These are phyloP conservation scores for Hirsutella minnesotensis DNA, from an alignment of 2,329 filamentous ascomycete species.

Conservation along the genomic window DNA sequence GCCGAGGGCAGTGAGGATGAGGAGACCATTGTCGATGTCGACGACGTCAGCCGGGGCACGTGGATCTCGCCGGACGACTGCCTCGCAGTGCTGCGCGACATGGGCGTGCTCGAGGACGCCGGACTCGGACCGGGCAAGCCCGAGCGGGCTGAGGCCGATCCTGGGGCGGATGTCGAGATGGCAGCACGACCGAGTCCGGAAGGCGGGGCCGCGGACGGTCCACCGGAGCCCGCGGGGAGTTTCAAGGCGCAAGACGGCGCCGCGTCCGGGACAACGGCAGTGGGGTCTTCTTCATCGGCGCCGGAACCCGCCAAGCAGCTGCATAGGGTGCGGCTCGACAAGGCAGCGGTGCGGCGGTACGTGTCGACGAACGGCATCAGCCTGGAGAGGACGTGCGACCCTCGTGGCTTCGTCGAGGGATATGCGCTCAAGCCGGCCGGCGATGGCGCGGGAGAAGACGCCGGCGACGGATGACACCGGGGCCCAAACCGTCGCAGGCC, in stretches of 20 bases:
- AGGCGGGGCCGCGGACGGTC: not conserved
- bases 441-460: not conserved
- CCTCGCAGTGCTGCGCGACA: slow-evolving; percentile 63
- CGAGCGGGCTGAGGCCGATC: slow-evolving; percentile 19
- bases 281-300: too few relatives aligned
- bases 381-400: slow-evolving; percentile 56
- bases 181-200: not conserved
- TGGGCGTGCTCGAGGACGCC: slow-evolving; percentile 57
- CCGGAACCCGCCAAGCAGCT: slow-evolving; percentile 16
- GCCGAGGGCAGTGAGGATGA: slow-evolving; percentile 4
- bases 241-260: too few relatives aligned
- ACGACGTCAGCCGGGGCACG: slow-evolving; percentile 62
- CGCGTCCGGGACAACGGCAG: too few relatives aligned
- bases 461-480: not conserved
- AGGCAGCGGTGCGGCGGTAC: slow-evolving; percentile 52
- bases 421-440: slow-evolving; percentile 30
- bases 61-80: slow-evolving; percentile 84
- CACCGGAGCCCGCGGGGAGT: too few relatives aligned
- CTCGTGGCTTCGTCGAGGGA: slow-evolving; percentile 60
- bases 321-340: slow-evolving; percentile 38
- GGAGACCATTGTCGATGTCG: slow-evolving; percentile 45
- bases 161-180: slow-evolving; percentile 7
- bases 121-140: slow-evolving; percentile 18
- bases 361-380: slow-evolving; percentile 49
- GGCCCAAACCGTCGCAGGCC: too few relatives aligned